A percentile compares a stretch with the other conserved stretches of the same genome.
phyloP scores from a whole-genome alignment of 306 rosid genomes.

The Canavalia gladiata region DNA sequence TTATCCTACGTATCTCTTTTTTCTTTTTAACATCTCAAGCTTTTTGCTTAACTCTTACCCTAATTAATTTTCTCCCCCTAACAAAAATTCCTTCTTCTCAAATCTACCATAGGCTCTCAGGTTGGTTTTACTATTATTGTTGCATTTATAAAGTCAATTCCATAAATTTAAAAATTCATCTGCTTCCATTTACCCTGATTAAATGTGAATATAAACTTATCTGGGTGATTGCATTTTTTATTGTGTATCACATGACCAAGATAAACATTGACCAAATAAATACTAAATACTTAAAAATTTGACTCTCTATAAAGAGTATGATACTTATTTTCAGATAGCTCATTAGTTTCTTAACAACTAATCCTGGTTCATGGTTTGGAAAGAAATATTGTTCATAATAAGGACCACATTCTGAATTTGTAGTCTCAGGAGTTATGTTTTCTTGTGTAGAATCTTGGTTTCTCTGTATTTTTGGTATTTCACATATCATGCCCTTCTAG shows the following conservation, averaged over 20 bases:
- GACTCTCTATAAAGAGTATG: background rate
- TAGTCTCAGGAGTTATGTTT: slow-evolving; percentile 28
- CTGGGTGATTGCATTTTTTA: background rate
- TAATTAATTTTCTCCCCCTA: background rate
- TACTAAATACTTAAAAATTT: too few species aligned
- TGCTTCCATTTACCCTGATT: slow-evolving; percentile 15
- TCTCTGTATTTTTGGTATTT: slow-evolving; percentile 25
- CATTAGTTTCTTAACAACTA: background rate
- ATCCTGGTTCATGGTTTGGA: slow-evolving; percentile 23
- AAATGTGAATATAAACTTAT: slow-evolving; percentile 22
- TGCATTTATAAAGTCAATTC: background rate
- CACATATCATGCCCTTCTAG: background rate
- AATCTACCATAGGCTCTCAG: background rate
- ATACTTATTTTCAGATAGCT: background rate
- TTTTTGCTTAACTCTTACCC: background rate
- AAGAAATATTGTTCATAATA: slow-evolving; percentile 6
- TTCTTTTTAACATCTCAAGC: slow-evolving; percentile 26
- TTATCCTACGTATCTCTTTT: background rate
- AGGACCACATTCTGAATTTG: slow-evolving; percentile 18
- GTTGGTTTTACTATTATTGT: slow-evolving; percentile 17
- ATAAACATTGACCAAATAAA: too few species aligned
- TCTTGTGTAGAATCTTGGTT: slow-evolving; percentile 38
- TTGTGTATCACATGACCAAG: too few species aligned
- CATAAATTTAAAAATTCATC: background rate
- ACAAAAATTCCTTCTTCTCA: background rate